Evolutionary conservation across 495 filamentous ascomycete genomes (phyloP), one percentile per base, ranked within the genome.

Genomic region (Hyphodiscus hymeniophilus): DNA sequence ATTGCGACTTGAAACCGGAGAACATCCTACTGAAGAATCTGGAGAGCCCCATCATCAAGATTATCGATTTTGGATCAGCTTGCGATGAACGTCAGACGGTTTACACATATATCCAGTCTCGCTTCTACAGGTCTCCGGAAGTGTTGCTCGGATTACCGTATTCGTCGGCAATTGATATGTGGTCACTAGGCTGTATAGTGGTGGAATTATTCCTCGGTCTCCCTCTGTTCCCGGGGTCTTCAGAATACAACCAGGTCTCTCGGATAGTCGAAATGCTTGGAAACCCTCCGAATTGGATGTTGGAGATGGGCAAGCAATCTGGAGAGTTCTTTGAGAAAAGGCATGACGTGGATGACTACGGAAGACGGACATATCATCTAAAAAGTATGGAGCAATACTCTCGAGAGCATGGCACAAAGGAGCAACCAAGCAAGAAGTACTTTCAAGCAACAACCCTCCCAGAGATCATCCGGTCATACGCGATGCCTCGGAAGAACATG

Each of bases 371-470:
- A 13, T 96, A 95, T 61, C 82, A 90, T 34, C 70, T 99, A 16
- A 99, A 99, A 72, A 86, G 82, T 48, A 88, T 99, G 82, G 94
- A 99, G 61, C 87, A 94, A 57, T 99, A 96, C 60, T 92, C 92
- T 10, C 69, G 90, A 36, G 94, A 99, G 63, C 91, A 94, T 57
- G 82, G 83, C 48, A 90, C 88, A 11, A 97, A 99, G 63, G 94
- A 99, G 63, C 92, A 96, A 64, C 94, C 94, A 34, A 97, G 94
- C 75, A 99, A 99, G 75, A 97, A 96, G 66, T 99, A 99, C 64
- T 99, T 99, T 69, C 81, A 85, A 56, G 88, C 90, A 2, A 95
- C 79, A 24, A 94, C 89, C 2, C 65, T 99, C 41, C 89, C 94
- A 13, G 94, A 97, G 48, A 97, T 99, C 53, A 96, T 99, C 64